Base-by-base conservation (phyloP, 257 asterid genomes). In the Plantago major region DNA sequence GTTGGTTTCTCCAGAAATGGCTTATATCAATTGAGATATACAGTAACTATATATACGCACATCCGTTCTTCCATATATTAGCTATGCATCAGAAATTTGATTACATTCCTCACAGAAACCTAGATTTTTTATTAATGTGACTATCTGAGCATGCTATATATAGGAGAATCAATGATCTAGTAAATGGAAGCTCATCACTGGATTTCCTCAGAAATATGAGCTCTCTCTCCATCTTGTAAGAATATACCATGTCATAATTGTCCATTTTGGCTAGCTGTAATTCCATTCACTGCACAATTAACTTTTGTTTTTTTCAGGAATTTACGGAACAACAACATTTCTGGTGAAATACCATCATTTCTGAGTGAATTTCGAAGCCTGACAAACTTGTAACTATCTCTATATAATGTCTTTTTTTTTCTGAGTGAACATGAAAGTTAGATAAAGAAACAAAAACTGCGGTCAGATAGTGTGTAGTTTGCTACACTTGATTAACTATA, bases 151-250 rank as follows among this genome's bases (percentile, higher is more conserved):
- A 33, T 33, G 26, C 26, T 22, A 33, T 7, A 33, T 7, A 4
- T 75, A 89, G 97, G 94, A 82, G 94, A 78, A 86, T 89, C 78
- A 78, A 89, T 55, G 95, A 82, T 74, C 51, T 89, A 67, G 73
- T 84, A 47, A 86, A 84, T 61, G 88, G 85, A 72, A 84, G 81
- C 85, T 74, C 89, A 73, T 76, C 95, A 26, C 72, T 89, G 62
- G 84, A 79, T 71, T 84, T 89, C 47, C 77, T 84, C 62, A 60
- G 61, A 72, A 50, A 71, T 61, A 61, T 87, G 88, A 73, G 15
- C 44, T 70, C 86, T 63, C 65, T 89, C 38, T 42, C 76, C 48
- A 82, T 69, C 66, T 73, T 86, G 97, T 89, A 82, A 79, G 87
- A 65, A 73, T 63, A 63, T 22, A 22, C 26, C n/a, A n/a, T n/a